Evolutionary conservation across 768 basidiomycete genomes (phyloP), one percentile per base, ranked within the genome.

Genomic region (Filobasidium wieringae): DNA sequence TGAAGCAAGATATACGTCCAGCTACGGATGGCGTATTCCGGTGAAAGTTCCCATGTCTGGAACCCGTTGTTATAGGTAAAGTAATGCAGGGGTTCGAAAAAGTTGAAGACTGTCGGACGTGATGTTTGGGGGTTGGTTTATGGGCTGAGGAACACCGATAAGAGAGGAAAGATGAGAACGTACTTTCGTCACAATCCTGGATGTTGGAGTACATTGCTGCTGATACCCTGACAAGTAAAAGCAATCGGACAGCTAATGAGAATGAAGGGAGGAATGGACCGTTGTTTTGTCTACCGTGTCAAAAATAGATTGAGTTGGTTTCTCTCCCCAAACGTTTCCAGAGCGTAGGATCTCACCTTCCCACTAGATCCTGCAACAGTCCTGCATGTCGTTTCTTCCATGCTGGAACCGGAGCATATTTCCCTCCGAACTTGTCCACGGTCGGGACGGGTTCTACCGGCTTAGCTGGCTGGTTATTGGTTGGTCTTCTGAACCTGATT

Each of bases 21-120:
- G 63, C 89, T 92, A 63, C 95, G 79, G 63, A 99, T 83, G n/a
- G 91, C 83, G 69, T 84, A 95, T 53, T 79, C 76, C 11, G 95
- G 91, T 8, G 91, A 87, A 5, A 88, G 82, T 70, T 99, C 95
- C 95, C 95, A 99, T 0, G 95, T 97, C 75, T 97, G 93, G 73
- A 99, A 96, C 7, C 87, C 95, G 60, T 83, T 79, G 26, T 88
- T 89, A 57, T 83, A 77, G 58, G 84, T 81, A 57, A 95, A 78
- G 69, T 91, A 92, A 75, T 99, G 95, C 15, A 99, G 76, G 19
- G 95, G 95, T 69, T 97, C 95, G 89, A 89, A 97, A 74, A 95
- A 99, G 75, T 99, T 99, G 80, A 84, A 99, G 12, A 95, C 95
- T 99, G 63, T 53, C 14, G 40, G 37, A 59, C 34, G 57, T 50